Evolutionary conservation across 768 basidiomycete genomes (phyloP).

Genomic region (Amanita subjunquillea): DNA sequence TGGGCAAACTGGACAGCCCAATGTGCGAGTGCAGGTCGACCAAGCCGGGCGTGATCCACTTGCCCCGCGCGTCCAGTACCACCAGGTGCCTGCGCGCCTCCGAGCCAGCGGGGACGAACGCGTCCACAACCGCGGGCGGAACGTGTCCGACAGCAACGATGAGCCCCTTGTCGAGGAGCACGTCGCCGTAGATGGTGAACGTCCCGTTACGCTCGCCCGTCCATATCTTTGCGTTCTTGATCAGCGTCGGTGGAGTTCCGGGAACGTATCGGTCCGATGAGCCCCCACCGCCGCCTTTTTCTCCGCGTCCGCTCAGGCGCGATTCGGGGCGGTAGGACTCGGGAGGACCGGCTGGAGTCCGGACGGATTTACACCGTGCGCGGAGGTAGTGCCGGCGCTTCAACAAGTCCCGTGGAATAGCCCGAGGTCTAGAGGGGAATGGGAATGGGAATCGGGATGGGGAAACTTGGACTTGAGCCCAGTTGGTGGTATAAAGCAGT

Average conservation of each 20-base stretch:
- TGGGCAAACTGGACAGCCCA: slow-evolving; percentile 22
- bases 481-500: neutral
- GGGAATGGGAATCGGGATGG: neutral
- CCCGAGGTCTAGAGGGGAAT: neutral
- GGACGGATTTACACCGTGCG: neutral
- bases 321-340: neutral
- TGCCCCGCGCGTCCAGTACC: slow-evolving; percentile 46
- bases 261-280: slow-evolving; percentile 43
- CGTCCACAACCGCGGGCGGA: slow-evolving; percentile 10
- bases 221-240: slow-evolving; percentile 73
- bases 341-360: slow-evolving; percentile 2
- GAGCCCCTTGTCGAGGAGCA: slow-evolving; percentile 56
- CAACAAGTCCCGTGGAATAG: neutral
- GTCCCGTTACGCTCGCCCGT: slow-evolving; percentile 52
- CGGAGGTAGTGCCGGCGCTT: neutral
- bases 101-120: neutral
- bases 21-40: slow-evolving; percentile 41
- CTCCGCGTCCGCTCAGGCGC: neutral
- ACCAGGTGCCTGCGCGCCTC: slow-evolving; percentile 13
- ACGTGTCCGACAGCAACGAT: slow-evolving; percentile 43
- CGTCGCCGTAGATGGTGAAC: slow-evolving; percentile 46
- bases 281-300: neutral
- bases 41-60: slow-evolving; percentile 43
- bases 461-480: neutral
- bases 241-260: slow-evolving; percentile 42